Base-by-base conservation (phyloP, 768 basidiomycete genomes). In the Termitomyces sp. region DNA sequence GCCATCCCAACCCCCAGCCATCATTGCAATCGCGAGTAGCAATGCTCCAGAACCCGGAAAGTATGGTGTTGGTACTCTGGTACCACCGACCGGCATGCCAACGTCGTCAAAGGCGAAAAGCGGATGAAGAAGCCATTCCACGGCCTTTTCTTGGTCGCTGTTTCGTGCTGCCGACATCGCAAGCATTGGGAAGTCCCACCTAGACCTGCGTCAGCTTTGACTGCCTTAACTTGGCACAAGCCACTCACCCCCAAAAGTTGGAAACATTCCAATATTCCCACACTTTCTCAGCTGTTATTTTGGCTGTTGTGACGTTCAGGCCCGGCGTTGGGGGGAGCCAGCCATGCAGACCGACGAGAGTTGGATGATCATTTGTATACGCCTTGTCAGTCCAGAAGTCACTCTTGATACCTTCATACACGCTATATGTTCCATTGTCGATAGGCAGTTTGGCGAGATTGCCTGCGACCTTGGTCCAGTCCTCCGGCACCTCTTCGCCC, bases 161-260 rank as follows among this genome's bases (percentile, higher is more conserved):
- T 78, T 78, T 2, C 82, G 72, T 19, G 82, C 82, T 11, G 83
- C 82, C 2, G 79, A 80, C 80, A 85, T 83, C 0, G 82, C 82
- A 2, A 84, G 75, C 77, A 83, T 79, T 0, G 81, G 80, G 59
- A 83, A 84, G 63, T 84, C 83, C 83, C 82, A 85, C 35, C 81
- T 39, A 28, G 6, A 40, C 7, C 37, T 44, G 27, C 8, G 30
- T 47, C 39, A 54, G 54, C 21, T 39, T n/a, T 5, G 19, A 40
- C 54, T 28, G 40, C 19, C 39, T 37, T 44, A 28, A 12, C 25
- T n/a, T 11, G 5, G 7, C 19, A 19, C 28, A 39, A 14, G 35
- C 25, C 21, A 63, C 77, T 63, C 57, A 80, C 77, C 79, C 80
- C 80, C 80, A 82, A 56, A 74, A 76, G 56, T 80, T 76, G 9